A percentile compares a stretch with the other conserved stretches of the same genome.
Conservation (phyloP, 306 rosid genomes). For the Prosopis cineraria region DNA sequence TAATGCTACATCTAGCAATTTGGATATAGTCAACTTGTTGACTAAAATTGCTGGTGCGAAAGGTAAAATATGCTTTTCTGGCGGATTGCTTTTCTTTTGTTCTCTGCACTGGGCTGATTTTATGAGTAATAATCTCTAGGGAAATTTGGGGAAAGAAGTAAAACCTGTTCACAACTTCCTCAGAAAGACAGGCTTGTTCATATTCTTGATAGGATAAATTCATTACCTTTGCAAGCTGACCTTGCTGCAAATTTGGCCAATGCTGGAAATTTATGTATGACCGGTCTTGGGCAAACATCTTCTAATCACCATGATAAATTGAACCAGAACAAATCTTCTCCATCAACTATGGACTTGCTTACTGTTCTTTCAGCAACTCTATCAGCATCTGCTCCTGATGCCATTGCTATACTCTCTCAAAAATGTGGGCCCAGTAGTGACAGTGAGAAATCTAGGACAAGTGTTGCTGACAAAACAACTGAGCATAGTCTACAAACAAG, state of each 20-base stretch:
- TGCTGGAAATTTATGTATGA: conserved; percentile 55
- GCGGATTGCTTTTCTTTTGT: background rate
- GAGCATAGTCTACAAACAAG: conserved; percentile 43
- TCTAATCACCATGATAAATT: conserved; percentile 50
- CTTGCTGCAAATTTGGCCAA: conserved; percentile 75
- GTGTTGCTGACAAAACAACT: conserved; percentile 48
- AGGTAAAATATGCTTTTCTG: conserved; percentile 46
- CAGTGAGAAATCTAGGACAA: conserved; percentile 56
- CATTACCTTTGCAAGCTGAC: conserved; percentile 63
- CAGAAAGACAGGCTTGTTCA: conserved; percentile 77
- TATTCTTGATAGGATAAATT: conserved; percentile 68
- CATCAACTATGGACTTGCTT: conserved; percentile 73
- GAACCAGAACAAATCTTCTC: conserved; percentile 53
- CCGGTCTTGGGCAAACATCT: conserved; percentile 45
- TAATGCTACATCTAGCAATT: conserved; percentile 42
- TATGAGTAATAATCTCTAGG: conserved; percentile 47
- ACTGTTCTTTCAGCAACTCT: conserved; percentile 75
- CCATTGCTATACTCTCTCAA: conserved; percentile 50
- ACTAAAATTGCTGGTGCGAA: conserved; percentile 70
- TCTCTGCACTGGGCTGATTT: conserved; percentile 21
- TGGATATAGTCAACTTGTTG: conserved; percentile 71
- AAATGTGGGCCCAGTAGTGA: conserved; percentile 70
- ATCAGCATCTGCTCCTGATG: conserved; percentile 60
- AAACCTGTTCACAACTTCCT: conserved; percentile 49
- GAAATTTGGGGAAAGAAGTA: conserved; percentile 61